Conservation (phyloP, 768 basidiomycete species). For the Pleurotus sapidus region DNA sequence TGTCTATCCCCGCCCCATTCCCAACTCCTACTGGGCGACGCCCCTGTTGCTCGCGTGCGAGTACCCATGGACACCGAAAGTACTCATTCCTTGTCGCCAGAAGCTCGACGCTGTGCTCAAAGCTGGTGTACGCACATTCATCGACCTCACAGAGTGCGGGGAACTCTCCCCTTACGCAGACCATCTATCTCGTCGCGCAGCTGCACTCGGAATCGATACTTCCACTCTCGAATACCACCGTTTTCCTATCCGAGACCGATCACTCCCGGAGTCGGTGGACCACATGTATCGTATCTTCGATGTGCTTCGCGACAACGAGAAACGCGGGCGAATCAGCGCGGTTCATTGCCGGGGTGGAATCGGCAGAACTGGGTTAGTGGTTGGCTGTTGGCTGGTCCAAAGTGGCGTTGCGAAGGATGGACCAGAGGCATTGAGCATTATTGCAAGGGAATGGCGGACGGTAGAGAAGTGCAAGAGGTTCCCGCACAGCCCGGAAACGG, state of each 20-base stretch:
- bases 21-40: constrained; percentile 87
- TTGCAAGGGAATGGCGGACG: constrained; percentile 67
- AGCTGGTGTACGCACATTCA: constrained; percentile 76
- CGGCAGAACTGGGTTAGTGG: constrained; percentile 56
- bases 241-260: constrained; percentile 76
- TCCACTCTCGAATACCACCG: constrained; percentile 67
- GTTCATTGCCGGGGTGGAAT: constrained; percentile 83
- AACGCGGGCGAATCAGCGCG: constrained; percentile 56
- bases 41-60: constrained; percentile 73
- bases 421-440: constrained; percentile 58
- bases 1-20: constrained; percentile 53
- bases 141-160: constrained; percentile 81
- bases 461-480: constrained; percentile 78
- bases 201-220: constrained; percentile 52
- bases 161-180: constrained; percentile 68
- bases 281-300: constrained; percentile 58
- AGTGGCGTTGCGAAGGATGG: constrained; percentile 60
- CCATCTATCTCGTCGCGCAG: constrained; percentile 50
- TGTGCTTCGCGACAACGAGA: constrained; percentile 58
- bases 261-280: constrained; percentile 55
- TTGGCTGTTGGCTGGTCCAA: constrained; percentile 77
- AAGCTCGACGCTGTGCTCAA: constrained; percentile 73
- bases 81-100: constrained; percentile 42
- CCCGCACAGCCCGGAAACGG: constrained; percentile 78
- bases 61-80: constrained; percentile 70